Conservation (phyloP, 805 yeast species). For the Candida ascalaphidarum region DNA sequence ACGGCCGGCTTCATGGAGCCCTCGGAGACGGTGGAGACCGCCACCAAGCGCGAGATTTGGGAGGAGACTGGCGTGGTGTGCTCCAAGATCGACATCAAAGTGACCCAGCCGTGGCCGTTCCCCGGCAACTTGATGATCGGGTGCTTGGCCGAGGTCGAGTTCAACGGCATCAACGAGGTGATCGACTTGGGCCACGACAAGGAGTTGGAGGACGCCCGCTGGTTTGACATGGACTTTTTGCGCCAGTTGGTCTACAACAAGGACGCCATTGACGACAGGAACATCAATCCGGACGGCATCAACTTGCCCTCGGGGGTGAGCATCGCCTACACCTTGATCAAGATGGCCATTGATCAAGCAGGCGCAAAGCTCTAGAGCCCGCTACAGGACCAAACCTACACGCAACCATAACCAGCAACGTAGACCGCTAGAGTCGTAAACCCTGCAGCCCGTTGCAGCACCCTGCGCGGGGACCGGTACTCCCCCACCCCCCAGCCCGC, state of each 20-base stretch:
- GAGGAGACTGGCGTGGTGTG: constrained; percentile 88
- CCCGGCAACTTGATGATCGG: constrained; percentile 94
- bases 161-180: constrained; percentile 53
- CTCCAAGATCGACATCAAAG: constrained; percentile 46
- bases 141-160: constrained; percentile 72
- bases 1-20: constrained; percentile 97
- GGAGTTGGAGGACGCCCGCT: constrained; percentile 77
- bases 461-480: too few species aligned
- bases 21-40: constrained; percentile 83
- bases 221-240: constrained; percentile 62
- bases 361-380: constrained; percentile 6
- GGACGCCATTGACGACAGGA: constrained; percentile 6
- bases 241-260: constrained; percentile 24
- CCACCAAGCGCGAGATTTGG: constrained; percentile 85
- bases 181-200: constrained; percentile 76
- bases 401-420: too few species aligned
- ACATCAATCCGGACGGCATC: constrained; percentile 27
- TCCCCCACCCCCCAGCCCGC: too few species aligned
- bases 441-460: too few species aligned
- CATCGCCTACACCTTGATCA: constrained; percentile 37
- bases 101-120: constrained; percentile 96
- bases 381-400: too few species aligned
- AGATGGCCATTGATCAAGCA: constrained; percentile 25
- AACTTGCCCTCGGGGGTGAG: constrained; percentile 35
- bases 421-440: too few species aligned